Base-by-base conservation (phyloP, 1,139 yeast genomes). In the Taphrina deformans region DNA sequence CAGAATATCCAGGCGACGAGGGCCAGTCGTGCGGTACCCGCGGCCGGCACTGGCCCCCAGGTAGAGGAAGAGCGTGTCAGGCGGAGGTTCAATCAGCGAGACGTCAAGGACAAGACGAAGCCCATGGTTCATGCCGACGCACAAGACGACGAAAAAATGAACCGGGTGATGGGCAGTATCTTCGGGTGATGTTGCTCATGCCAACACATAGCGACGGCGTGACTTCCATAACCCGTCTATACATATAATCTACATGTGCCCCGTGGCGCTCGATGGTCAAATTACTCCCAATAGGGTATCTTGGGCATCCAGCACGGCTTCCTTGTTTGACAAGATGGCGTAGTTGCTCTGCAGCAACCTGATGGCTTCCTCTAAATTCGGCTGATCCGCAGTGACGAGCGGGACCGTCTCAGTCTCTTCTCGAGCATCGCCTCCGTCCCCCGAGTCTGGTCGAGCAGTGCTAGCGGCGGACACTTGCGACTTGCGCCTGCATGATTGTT, bases 1-100 rank as follows among this genome's bases (percentile, higher is more conserved):
- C 80, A 82, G 44, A 85, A 85, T 66, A 89, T 91, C 26, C 79
- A 78, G 69, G 84, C 83, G 78, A 77, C 83, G 71, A 75, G 78
- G 71, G 72, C 55, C n/a, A 44, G 75, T 67, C 71, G 75, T 74
- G 35, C 5, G 2, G 2, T 14, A 31, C 14, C 35, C 5, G 10
- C 53, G 10, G 23, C n/a, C 5, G 6, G 2, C 6, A 3, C 27
- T 4, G 23, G 16, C 23, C 46, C 45, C 7, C 35, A 23, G 3
- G 9, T 14, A 2, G 31, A 27, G 9, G 62, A 67, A 21, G 65
- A 65, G 24, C 66, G 68, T 14, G 58, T 68, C 51, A 67, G 71
- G 40, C 40, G 71, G 12, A 62, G 51, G 45, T 70, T 70, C 56
- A 65, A 60, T 18, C 71, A 70, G 55, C 55, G 67, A 14, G 65